These are phyloP conservation scores for Amoebophrya sp. DNA, from an alignment of 169 alveolate species.

Conservation along the genomic window DNA sequence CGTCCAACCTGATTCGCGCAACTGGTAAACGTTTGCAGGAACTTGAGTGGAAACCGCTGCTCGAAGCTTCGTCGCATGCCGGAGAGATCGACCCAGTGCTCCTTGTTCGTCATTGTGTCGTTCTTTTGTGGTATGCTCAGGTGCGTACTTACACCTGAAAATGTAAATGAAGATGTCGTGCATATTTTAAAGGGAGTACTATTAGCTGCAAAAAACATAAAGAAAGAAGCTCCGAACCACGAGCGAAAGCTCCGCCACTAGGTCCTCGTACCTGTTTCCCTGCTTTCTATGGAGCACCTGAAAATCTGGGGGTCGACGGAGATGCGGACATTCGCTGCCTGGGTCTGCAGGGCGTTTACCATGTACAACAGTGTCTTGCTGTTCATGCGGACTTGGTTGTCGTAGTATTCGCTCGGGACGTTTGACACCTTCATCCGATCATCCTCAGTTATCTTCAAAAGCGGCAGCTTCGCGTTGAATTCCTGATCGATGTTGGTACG, in stretches of 20 bases:
- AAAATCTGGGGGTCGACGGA: not conserved
- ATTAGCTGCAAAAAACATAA: no score
- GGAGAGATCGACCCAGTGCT: not conserved
- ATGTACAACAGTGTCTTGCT: no score
- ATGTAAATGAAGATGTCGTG: no score
- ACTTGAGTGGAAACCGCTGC: not conserved
- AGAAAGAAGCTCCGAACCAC: no score
- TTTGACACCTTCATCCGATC: not conserved
- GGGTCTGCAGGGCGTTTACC: not conserved
- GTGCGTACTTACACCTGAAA: no score
- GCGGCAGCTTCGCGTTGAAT: not conserved
- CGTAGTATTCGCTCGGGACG: not conserved
- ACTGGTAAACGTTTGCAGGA: not conserved
- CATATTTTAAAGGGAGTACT: no score
- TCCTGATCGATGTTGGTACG: not conserved
- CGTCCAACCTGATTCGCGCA: not conserved
- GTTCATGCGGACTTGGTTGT: not conserved
- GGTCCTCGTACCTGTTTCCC: not conserved
- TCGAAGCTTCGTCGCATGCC: not conserved
- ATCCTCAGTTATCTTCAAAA: not conserved
- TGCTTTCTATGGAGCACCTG: not conserved
- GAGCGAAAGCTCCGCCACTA: no score
- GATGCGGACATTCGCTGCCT: not conserved
- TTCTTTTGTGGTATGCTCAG: no score
- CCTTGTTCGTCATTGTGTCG: not conserved